phyloP scores from a whole-genome alignment of 2,329 filamentous ascomycete species.

The Alternaria dauci region DNA sequence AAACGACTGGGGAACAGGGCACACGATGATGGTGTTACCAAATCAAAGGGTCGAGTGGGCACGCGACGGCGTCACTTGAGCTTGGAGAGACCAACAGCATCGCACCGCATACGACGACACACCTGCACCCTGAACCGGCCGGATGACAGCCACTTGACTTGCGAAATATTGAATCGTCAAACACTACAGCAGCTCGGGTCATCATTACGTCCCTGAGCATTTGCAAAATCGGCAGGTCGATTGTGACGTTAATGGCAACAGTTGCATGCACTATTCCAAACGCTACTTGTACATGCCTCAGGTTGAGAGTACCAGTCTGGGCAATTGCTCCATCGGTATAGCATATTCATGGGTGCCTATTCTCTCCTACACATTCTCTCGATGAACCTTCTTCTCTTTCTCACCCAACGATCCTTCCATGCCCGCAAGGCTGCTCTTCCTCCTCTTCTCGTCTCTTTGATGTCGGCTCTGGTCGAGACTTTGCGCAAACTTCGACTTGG shows the following conservation, averaged over 20 bases:
- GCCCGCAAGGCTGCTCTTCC: conserved; percentile 35
- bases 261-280: neutral
- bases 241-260: no score
- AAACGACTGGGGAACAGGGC: conserved; percentile 20
- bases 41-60: conserved; percentile 16
- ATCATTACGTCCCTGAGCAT: neutral
- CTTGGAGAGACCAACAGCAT: neutral
- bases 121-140: neutral
- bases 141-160: neutral
- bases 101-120: conserved; percentile 7
- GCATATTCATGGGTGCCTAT: no score
- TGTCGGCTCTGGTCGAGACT: conserved; percentile 46
- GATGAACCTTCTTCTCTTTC: conserved; percentile 13
- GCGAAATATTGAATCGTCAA: neutral
- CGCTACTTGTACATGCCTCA: no score
- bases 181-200: neutral
- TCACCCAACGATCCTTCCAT: conserved; percentile 7
- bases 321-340: neutral
- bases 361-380: conserved; percentile 10
- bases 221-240: no score
- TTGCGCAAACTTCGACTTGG: conserved; percentile 62
- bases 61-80: conserved; percentile 29
- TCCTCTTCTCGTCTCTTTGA: conserved; percentile 37
- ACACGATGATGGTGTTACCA: conserved; percentile 22
- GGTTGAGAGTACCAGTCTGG: neutral